A percentile compares a stretch with the other conserved stretches of the same genome.
These are phyloP conservation scores for Scedosporium dehoogii DNA, from an alignment of 2,329 filamentous ascomycete genomes.

Conservation along the genomic window DNA sequence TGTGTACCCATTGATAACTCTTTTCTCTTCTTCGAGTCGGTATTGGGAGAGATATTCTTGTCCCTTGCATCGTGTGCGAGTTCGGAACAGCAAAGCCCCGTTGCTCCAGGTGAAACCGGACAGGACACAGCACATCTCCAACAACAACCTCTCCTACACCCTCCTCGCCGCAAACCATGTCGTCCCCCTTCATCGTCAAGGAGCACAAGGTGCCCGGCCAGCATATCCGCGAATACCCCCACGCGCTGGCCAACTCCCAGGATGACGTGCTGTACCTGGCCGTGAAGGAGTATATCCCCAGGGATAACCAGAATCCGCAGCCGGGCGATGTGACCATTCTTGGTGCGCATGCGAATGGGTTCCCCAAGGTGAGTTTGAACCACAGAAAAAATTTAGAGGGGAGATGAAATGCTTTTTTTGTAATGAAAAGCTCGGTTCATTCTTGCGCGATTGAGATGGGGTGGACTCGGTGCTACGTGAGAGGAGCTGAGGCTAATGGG, in stretches of 20 bases:
- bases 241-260: conserved; percentile 60
- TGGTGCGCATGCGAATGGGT: conserved; percentile 81
- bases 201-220: conserved; percentile 59
- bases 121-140: no score
- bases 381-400: neutral
- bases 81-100: no score
- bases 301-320: conserved; percentile 55
- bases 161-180: neutral
- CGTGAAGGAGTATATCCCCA: conserved; percentile 81
- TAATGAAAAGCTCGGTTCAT: neutral
- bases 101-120: no score
- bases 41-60: neutral
- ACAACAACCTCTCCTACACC: no score
- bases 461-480: neutral
- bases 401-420: neutral
- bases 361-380: conserved; percentile 68
- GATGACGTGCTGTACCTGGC: conserved; percentile 65
- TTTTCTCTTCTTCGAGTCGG: neutral
- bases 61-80: no score
- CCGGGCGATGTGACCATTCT: conserved; percentile 78
- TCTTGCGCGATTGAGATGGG: neutral
- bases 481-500: neutral
- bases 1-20: neutral
- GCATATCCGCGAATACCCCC: conserved; percentile 74
- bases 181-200: conserved; percentile 6